Conservation (phyloP, 1,284 basidiomycete species). For the Tilletiopsis washingtonensis region DNA sequence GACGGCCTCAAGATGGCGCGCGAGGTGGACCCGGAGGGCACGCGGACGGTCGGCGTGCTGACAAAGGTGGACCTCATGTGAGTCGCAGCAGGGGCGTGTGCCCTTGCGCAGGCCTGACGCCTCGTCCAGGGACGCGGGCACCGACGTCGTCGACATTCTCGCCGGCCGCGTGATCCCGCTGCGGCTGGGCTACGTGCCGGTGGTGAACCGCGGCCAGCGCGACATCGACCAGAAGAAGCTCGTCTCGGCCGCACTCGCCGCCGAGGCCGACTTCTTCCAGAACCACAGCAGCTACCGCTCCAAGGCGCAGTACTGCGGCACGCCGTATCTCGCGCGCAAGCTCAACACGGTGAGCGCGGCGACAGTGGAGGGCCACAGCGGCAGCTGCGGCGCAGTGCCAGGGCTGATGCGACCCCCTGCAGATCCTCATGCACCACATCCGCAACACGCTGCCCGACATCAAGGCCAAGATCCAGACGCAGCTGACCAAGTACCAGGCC, state of each 20-base stretch:
- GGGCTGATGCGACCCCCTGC: conserved; percentile 1
- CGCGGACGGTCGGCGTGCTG: conserved; percentile 90
- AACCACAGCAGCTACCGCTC: conserved; percentile 82
- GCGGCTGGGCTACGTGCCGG: conserved; percentile 90
- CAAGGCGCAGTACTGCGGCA: conserved; percentile 93
- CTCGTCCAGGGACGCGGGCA: conserved; percentile 72
- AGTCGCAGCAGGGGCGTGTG: neutral
- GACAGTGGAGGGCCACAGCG: too few relatives aligned
- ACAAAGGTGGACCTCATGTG: conserved; percentile 97
- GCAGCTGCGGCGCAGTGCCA: neutral
- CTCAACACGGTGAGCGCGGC: conserved; percentile 62
- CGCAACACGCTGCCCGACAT: conserved; percentile 92
- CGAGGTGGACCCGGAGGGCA: conserved; percentile 90
- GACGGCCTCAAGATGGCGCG: conserved; percentile 93
- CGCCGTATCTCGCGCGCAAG: conserved; percentile 91
- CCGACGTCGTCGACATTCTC: conserved; percentile 95
- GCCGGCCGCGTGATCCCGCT: conserved; percentile 90
- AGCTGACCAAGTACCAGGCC: conserved; percentile 74
- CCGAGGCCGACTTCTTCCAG: conserved; percentile 87
- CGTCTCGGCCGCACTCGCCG: conserved; percentile 75
- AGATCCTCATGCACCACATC: conserved; percentile 96
- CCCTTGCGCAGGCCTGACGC: neutral
- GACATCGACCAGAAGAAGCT: conserved; percentile 82
- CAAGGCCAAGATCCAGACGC: conserved; percentile 80
- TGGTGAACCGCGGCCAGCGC: conserved; percentile 91